These are phyloP conservation scores for Cryphonectria nitschkei DNA, from an alignment of 2,329 filamentous ascomycete genomes.

Conservation along the genomic window DNA sequence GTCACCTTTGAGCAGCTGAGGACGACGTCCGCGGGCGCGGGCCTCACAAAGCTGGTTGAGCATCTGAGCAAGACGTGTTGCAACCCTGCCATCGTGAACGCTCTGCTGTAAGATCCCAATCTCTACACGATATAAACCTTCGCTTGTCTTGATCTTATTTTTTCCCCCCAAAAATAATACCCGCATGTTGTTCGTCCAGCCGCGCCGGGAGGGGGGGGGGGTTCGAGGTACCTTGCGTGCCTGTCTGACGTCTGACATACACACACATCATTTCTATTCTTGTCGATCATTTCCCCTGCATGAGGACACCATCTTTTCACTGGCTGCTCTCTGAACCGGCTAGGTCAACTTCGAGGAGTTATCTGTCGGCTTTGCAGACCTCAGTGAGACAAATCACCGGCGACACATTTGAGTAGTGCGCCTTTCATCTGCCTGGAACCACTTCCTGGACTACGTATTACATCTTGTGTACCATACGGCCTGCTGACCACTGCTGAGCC, in stretches of 20 bases:
- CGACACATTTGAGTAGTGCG: not conserved
- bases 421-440: not conserved
- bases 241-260: not conserved
- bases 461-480: slow-evolving; percentile 5
- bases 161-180: too few species aligned
- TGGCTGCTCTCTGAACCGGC: not conserved
- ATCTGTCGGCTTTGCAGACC: not conserved
- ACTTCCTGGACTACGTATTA: not conserved
- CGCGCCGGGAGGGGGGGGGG: not conserved
- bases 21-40: slow-evolving; percentile 65
- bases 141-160: not conserved
- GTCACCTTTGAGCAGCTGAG: slow-evolving; percentile 75
- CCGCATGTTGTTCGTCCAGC: not conserved
- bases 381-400: not conserved
- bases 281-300: not conserved
- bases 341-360: not conserved
- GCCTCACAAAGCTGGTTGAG: slow-evolving; percentile 61
- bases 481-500: slow-evolving; percentile 23
- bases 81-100: slow-evolving; percentile 72
- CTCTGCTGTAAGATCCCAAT: slow-evolving; percentile 63
- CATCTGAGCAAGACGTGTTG: slow-evolving; percentile 66
- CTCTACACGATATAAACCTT: not conserved
- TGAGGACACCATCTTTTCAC: not conserved
- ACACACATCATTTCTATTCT: not conserved
- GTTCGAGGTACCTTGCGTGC: not conserved